Evolutionary conservation across 2,329 filamentous ascomycete species (phyloP).

Genomic region (Trichophyton equinum): DNA sequence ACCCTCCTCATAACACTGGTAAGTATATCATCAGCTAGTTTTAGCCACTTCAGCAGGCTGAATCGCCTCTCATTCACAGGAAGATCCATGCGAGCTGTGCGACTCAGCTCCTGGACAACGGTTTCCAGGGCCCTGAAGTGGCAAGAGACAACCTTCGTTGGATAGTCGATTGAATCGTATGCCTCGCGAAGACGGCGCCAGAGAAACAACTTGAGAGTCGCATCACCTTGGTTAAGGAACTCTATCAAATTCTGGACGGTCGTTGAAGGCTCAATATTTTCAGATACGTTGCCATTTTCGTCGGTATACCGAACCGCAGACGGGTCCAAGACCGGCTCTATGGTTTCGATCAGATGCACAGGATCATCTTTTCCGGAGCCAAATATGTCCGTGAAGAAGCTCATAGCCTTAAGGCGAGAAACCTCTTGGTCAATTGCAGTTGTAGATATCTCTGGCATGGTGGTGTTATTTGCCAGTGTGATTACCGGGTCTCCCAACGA

Average conservation of each 20-base stretch:
- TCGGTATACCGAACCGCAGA: constrained; percentile 23
- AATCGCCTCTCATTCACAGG: constrained; percentile 53
- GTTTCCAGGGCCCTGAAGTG: constrained; percentile 75
- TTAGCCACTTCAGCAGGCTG: constrained; percentile 62
- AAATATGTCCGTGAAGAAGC: constrained; percentile 88
- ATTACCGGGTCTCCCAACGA: constrained; percentile 36
- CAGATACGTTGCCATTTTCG: neutral
- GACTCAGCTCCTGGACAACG: constrained; percentile 57
- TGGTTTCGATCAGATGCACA: constrained; percentile 71
- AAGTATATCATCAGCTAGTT: constrained; percentile 65
- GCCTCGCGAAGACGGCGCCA: constrained; percentile 88
- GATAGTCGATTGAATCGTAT: constrained; percentile 71
- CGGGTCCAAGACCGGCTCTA: constrained; percentile 83
- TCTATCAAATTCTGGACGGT: constrained; percentile 60
- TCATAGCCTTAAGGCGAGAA: constrained; percentile 84
- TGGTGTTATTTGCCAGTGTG: constrained; percentile 67
- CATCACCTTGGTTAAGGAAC: constrained; percentile 69
- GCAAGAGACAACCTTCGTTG: constrained; percentile 80
- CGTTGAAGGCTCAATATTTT: neutral
- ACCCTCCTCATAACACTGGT: constrained; percentile 57
- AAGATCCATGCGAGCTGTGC: constrained; percentile 43
- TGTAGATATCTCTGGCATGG: constrained; percentile 76
- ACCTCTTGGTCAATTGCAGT: constrained; percentile 82
- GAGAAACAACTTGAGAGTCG: constrained; percentile 70
- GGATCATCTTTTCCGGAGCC: constrained; percentile 70